A percentile compares a stretch with the other conserved stretches of the same genome.
These are phyloP conservation scores for Metroxylon sagu DNA, from an alignment of 176 grass and related monocot genomes.

Conservation along the genomic window DNA sequence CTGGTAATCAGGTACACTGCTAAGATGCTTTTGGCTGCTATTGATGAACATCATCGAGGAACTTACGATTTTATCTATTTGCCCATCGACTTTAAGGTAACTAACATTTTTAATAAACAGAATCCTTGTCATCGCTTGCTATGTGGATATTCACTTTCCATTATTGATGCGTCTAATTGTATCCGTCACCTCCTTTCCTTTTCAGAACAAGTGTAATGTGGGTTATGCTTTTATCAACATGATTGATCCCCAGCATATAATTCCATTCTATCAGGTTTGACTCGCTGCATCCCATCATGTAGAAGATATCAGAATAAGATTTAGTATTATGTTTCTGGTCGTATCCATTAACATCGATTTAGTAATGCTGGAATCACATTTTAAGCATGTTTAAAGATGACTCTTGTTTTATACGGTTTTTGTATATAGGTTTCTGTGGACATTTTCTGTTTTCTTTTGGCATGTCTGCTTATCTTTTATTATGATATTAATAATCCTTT, in stretches of 20 bases:
- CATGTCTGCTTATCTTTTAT: too few relatives aligned
- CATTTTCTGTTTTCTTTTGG: too few relatives aligned
- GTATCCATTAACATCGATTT: too few relatives aligned
- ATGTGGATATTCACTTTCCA: slow-evolving; percentile 3
- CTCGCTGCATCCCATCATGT: slow-evolving; percentile 1
- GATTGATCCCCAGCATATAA: slow-evolving; percentile 73
- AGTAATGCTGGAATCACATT: too few relatives aligned
- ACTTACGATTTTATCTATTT: slow-evolving; percentile 99
- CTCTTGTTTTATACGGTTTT: too few relatives aligned
- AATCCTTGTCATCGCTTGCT: slow-evolving; percentile 1
- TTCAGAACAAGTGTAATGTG: slow-evolving; percentile 97
- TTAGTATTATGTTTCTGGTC: too few relatives aligned
- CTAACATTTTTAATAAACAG: not conserved
- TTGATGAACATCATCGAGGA: slow-evolving; percentile 88
- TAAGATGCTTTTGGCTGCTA: slow-evolving; percentile 79
- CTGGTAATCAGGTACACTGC: slow-evolving; percentile 63
- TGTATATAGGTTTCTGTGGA: too few relatives aligned
- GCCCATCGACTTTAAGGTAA: slow-evolving; percentile 97
- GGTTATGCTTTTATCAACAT: slow-evolving; percentile 99
- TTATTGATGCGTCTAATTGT: slow-evolving; percentile 16
- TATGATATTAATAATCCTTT: too few relatives aligned
- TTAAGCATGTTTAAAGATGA: too few relatives aligned
- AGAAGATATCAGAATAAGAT: too few relatives aligned
- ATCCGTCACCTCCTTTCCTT: slow-evolving; percentile 8
- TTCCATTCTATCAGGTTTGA: slow-evolving; percentile 81